Evolutionary conservation across 768 basidiomycete species (phyloP), one percentile per base, ranked within the genome.

Genomic region (Agrocybe chaxingu): DNA sequence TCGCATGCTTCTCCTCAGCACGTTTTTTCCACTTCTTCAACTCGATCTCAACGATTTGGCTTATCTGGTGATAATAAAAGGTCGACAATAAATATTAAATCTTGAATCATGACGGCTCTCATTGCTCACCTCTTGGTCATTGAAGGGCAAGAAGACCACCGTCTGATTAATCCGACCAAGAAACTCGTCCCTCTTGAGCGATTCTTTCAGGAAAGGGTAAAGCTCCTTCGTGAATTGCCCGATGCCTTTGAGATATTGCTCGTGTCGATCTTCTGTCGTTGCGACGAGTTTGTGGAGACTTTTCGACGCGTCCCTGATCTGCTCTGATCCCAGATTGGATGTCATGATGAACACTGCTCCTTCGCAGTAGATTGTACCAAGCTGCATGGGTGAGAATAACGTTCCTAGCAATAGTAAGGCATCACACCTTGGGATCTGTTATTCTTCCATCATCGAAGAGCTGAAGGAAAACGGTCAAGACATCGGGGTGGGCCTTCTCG

Each of bases 371-470:
- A 48, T 31, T 3, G 47, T 48, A 8, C 47, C 47, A 9, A 31
- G 4, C 47, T 48, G 35, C 11, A 11, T 19, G 32, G 32, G 34
- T 37, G 36, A 18, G 16, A 10, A 11, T 40, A 18, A 12, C 38
- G 24, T 24, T 5, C 24, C 3, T 24, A 24, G 24, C 24, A 24
- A 2, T 24, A 24, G 24, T 24, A 24, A 29, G 30, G 12, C 10
- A 33, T 8, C 0, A 11, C 45, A 50, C 49, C 49, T 31, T 44
- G 16, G 49, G 49, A 18, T 50, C 49, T 5, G 49, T 50, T 18
- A 50, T 50, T 29, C 49, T 37, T 11, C 49, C 49, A 30, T 50
- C 49, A 18, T 50, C 49, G 42, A 50, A 50, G 35, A 50, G 42
- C 36, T 50, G 49, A 12, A 50, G 49, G 31, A 50, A 50, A 30